Base-by-base conservation (phyloP, 192 early-diverging fungal species). In the Coemansia sp. region DNA sequence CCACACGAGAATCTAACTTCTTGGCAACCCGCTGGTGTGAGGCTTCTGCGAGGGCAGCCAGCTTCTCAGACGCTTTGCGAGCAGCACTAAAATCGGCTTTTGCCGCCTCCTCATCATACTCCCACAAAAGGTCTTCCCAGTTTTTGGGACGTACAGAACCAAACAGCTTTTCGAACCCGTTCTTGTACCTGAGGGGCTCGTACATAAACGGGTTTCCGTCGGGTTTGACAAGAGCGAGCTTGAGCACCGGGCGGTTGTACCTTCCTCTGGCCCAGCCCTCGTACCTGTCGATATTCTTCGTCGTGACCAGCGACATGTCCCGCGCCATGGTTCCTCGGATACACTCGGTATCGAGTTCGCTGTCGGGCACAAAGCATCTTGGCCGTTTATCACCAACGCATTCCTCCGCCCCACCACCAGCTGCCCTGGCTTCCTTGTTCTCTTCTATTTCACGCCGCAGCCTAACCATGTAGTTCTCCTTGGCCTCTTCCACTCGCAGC, bases 401-500 rank as follows among this genome's bases (percentile, higher is more conserved):
- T 8, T 41, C 32, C 21, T 21, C 21, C 21, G 21, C 21, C 21
- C 21, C 21, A 21, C 21, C 21, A 21, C 21, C 21, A 21, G 21
- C 21, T 1, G n/a, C 19, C 19, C 42, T 26, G 5, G 54, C 54
- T 23, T 64, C 60, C 11, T 37, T 58, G 12, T 48, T 50, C 50
- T 84, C 76, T 11, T 60, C 68, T 67, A 72, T 57, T 68, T 90
- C 88, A 13, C 89, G 80, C 54, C 82, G 56, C 15, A 84, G 71
- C 41, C 83, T 85, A 6, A 61, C 64, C 56, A 56, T 62, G 75
- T 87, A 94, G 63, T 87, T 83, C 54, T 87, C 87, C 71, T 92
- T 93, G 12, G 93, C 91, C n/a, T 92, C 92, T 62, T 94, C 90
- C 16, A 95, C 77, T 49, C 88, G 86, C 62, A 95, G 56, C 37